Evolutionary conservation across 83 land plant genomes (phyloP).

Genomic region (Picea abies): DNA sequence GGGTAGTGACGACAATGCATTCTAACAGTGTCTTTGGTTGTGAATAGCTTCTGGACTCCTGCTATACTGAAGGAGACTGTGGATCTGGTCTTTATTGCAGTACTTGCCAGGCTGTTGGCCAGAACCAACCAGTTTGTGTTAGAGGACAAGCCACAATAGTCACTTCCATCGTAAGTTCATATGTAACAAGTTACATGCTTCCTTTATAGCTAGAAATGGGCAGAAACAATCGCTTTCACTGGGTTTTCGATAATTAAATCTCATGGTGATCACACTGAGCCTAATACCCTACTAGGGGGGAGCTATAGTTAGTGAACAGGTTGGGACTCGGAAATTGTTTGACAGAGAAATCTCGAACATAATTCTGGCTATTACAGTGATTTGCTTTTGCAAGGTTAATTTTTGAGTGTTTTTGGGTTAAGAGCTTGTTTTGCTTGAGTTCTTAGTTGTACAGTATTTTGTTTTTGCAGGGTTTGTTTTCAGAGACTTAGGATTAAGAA

Average conservation of each 20-base stretch:
- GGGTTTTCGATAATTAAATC: too few relatives aligned
- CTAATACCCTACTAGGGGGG: background rate
- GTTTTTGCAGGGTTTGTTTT: too few relatives aligned
- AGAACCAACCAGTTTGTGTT: constrained; percentile 11
- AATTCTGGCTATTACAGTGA: too few relatives aligned
- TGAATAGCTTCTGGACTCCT: constrained; percentile 8
- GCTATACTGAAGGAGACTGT: constrained; percentile 13
- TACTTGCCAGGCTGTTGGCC: constrained; percentile 13
- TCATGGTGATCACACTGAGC: too few relatives aligned
- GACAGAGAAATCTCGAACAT: too few relatives aligned
- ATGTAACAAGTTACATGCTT: background rate
- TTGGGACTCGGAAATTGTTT: too few relatives aligned
- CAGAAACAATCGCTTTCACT: background rate
- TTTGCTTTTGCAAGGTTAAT: too few relatives aligned
- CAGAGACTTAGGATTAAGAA: too few relatives aligned
- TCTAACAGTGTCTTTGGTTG: background rate
- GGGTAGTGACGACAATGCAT: background rate
- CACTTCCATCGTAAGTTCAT: constrained; percentile 18
- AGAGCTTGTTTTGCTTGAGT: too few relatives aligned
- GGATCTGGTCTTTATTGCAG: constrained; percentile 22
- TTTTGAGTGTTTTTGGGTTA: too few relatives aligned
- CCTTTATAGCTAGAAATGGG: background rate
- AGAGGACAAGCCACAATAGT: constrained; percentile 21
- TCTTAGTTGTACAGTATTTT: too few relatives aligned
- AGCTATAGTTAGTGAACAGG: background rate